Evolutionary conservation across 2,329 filamentous ascomycete genomes (phyloP).

Genomic region (Boeremia lycopersici): DNA sequence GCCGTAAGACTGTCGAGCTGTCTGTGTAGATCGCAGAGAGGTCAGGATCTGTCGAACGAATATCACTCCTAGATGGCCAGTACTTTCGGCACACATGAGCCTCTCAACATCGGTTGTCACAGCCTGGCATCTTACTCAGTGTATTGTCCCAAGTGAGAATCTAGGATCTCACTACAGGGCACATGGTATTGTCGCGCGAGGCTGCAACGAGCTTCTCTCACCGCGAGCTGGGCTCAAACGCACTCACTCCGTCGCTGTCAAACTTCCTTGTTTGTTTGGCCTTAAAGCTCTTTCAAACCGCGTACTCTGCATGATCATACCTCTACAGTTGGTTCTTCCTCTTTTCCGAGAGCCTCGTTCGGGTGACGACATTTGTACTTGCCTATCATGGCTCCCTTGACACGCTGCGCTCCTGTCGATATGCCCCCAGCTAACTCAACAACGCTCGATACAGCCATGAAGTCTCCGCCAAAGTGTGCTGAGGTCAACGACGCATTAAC

Average conservation of each 20-base stretch:
- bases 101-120: no score
- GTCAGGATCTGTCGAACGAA: no score
- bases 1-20: no score
- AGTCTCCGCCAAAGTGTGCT: background rate
- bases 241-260: background rate
- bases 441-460: background rate
- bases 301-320: background rate
- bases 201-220: background rate
- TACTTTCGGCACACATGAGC: no score
- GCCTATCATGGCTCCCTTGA: constrained; percentile 9
- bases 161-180: no score
- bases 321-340: background rate
- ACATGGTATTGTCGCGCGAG: no score
- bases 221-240: background rate
- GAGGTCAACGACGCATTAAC: constrained; percentile 15
- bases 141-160: no score
- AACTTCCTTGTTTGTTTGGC: background rate
- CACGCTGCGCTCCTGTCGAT: background rate
- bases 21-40: no score
- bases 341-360: background rate
- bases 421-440: background rate
- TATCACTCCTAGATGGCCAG: no score
- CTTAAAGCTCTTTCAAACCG: background rate
- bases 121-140: no score
- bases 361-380: background rate